Base-by-base conservation (phyloP, 352 stramenopile genomes). In the Pythium aphanidermatum region DNA sequence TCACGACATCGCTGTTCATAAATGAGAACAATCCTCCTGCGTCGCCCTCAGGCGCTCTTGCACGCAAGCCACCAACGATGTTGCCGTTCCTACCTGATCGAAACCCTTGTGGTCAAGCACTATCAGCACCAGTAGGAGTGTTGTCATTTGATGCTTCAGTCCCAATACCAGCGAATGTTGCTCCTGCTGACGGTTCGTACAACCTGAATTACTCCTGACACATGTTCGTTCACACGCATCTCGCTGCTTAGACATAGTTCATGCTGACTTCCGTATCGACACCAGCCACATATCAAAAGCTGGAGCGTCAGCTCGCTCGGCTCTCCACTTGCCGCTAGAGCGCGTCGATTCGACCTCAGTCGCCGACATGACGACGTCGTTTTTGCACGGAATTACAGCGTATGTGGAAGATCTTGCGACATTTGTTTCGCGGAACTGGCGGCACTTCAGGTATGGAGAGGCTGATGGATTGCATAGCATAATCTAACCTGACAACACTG, bases 351-450 rank as follows among this genome's bases (percentile, higher is more conserved):
- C 27, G 8, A 11, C 11, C 16, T 29, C 27, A 10, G 40, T 47
- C 12, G 42, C 41, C 2, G 58, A 63, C 27, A 53, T 66, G 11
- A 46, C 70, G 14, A 23, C 45, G 5, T 32, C 56, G 28, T 44
- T 69, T 3, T 4, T 30, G 31, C 4, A 53, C 56, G 14, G 44
- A 69, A 14, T 53, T 42, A 10, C 13, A 45, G 8, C 65, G 54
- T 40, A 47, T 65, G 20, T 45, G 55, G 25, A 58, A 50, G 35
- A 58, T 52, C 10, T 31, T 63, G 9, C 49, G 52, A 14, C 55
- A 51, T 51, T 59, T 67, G 32, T 55, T 50, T 53, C 68, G 29
- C 20, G 41, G 23, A 27, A 46, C 39, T 29, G 20, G 21, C 31
- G 31, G 17, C 38, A 25, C 23, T 41, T 23, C 14, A 16, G 27